Percentiles rank a stretch among this genome's conserved stretches.
These are phyloP conservation scores for Sonneratia alba DNA, from an alignment of 345 rosid genomes.

Conservation along the genomic window DNA sequence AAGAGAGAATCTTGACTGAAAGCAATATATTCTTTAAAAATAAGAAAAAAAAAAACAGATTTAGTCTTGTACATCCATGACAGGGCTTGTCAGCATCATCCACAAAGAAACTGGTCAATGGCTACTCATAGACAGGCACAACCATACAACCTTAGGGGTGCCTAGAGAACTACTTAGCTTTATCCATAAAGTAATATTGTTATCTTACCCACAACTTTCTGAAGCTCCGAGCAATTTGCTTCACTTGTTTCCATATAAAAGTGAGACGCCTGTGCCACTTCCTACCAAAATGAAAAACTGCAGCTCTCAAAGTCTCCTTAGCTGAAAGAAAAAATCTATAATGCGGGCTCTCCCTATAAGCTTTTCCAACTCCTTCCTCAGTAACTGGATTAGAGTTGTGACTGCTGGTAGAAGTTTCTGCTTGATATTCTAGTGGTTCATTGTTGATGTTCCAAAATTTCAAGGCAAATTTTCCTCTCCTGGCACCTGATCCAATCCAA, in stretches of 20 bases:
- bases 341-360: constrained; percentile 44
- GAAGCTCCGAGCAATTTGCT: constrained; percentile 40
- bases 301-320: constrained; percentile 74
- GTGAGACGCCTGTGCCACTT: constrained; percentile 70
- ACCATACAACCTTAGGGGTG: not conserved
- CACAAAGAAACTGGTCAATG: not conserved
- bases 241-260: constrained; percentile 44
- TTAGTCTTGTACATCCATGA: not conserved
- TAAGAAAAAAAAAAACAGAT: not conserved
- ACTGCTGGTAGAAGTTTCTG: constrained; percentile 35
- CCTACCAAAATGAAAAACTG: constrained; percentile 43
- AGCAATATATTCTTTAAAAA: not conserved
- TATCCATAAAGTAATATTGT: constrained; percentile 2
- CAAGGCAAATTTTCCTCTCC: constrained; percentile 34
- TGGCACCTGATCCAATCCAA: constrained; percentile 42
- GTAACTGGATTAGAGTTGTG: constrained; percentile 25
- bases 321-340: constrained; percentile 47
- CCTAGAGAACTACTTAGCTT: not conserved
- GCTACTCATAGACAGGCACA: not conserved
- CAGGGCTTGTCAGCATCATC: not conserved
- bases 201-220: constrained; percentile 72
- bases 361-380: constrained; percentile 35
- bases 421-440: constrained; percentile 38
- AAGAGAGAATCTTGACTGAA: not conserved
- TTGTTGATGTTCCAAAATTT: constrained; percentile 44